Percentiles rank a stretch among this genome's conserved stretches.
These are phyloP conservation scores for Pseudogymnoascus sp. DNA, from an alignment of 2,329 filamentous ascomycete genomes.

Conservation along the genomic window DNA sequence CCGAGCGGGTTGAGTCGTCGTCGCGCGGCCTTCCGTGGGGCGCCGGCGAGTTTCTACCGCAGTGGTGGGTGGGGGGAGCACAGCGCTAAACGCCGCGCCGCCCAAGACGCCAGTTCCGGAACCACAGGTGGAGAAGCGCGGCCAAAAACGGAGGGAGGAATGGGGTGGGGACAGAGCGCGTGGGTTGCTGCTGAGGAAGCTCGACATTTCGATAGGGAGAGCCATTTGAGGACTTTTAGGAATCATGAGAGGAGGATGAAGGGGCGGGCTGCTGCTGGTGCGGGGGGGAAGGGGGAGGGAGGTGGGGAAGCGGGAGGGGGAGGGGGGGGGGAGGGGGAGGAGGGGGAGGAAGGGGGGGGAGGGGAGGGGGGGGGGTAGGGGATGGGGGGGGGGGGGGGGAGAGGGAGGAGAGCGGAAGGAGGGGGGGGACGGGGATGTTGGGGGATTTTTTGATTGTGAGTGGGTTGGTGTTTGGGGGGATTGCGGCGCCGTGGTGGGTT, in stretches of 20 bases:
- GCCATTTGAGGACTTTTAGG: constrained; percentile 65
- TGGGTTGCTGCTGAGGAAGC: constrained; percentile 43
- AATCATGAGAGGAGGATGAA: constrained; percentile 28
- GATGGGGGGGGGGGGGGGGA: no score
- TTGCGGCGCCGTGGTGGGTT: constrained; percentile 32
- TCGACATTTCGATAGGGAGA: constrained; percentile 68
- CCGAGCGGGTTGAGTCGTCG: constrained; percentile 74
- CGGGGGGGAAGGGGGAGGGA: constrained; percentile 21
- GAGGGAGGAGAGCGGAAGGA: no score
- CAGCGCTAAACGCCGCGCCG: constrained; percentile 46
- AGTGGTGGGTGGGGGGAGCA: constrained; percentile 69
- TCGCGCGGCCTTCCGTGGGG: constrained; percentile 68
- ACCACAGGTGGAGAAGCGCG: constrained; percentile 12
- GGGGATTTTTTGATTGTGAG: constrained; percentile 36
- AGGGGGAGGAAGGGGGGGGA: constrained; percentile 15
- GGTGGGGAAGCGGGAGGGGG: not conserved
- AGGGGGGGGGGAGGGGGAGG: no score
- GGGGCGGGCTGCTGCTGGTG: constrained; percentile 20
- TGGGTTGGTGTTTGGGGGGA: constrained; percentile 31
- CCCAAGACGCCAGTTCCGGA: constrained; percentile 30
- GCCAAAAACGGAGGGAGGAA: constrained; percentile 36
- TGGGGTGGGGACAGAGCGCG: constrained; percentile 49
- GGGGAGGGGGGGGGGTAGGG: constrained; percentile 15
- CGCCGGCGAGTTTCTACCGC: constrained; percentile 82
- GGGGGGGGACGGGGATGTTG: constrained; percentile 17